Base-by-base conservation (phyloP, 352 stramenopile genomes). In the Phytopythium mirpurense region DNA sequence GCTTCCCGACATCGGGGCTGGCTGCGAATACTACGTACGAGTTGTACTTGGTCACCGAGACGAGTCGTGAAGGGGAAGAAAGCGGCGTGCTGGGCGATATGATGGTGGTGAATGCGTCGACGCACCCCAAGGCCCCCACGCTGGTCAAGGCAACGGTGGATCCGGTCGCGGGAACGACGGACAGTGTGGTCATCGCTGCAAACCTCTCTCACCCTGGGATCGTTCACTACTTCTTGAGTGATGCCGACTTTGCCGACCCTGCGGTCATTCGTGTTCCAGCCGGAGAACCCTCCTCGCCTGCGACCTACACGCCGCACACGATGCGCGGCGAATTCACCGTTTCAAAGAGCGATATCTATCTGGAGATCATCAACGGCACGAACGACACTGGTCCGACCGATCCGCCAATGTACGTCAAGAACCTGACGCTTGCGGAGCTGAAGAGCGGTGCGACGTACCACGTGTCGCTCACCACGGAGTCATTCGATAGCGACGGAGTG, bases 211-310 rank as follows among this genome's bases (percentile, higher is more conserved):
- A 73, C 2, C 78, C 83, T 6, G 83, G 81, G 0, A 62, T 80
- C 18, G 51, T 93, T 10, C 79, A 90, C 54, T 92, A 90, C 54
- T 82, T 85, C 21, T 42, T 91, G 21, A 88, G 68, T 11, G 78
- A 93, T 29, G 66, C 83, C 2, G 83, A 92, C 44, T 90, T 90
- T 55, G 72, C 80, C 0, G 83, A 92, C 34, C 83, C 80, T n/a
- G 52, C 58, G 0, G 54, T 85, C 8, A 88, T 93, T 27, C 72
- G 35, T 3, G 35, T 51, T n/a, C 44, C 38, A 19, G 37, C 52
- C 29, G 31, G 19, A 14, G 11, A 37, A 14, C 41, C 23, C 6
- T 32, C 48, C 1, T 11, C 34, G 16, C 21, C 35, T 16, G 14
- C 23, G 10, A 45, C 44, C 0, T 44, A 62, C 9, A 40, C 34